Percentiles rank a stretch among this genome's conserved stretches.
Evolutionary conservation across 2,329 filamentous ascomycete genomes (phyloP).

Genomic region (Epicoccum nigrum): DNA sequence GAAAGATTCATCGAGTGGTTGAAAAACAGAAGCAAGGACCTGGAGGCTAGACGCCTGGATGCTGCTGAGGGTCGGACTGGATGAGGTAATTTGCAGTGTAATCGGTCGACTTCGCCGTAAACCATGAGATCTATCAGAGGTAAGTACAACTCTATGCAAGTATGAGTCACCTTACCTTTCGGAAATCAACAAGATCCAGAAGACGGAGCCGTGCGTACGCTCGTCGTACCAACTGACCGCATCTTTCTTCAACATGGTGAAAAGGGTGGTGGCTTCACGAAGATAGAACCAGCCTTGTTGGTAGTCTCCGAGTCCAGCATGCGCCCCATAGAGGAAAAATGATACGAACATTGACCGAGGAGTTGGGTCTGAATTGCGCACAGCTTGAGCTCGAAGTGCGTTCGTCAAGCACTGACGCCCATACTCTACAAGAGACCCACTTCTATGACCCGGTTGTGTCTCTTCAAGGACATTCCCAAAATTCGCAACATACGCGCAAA

Average conservation of each 20-base stretch:
- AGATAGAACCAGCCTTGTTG: slow-evolving; percentile 81
- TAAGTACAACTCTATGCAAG: not conserved
- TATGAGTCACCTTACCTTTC: slow-evolving; percentile 24
- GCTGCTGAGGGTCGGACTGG: slow-evolving; percentile 66
- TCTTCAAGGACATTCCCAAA: slow-evolving; percentile 28
- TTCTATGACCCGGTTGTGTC: not conserved
- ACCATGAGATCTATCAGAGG: slow-evolving; percentile 66
- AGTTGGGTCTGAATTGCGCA: slow-evolving; percentile 27
- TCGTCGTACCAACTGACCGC: slow-evolving; percentile 21
- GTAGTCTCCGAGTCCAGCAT: slow-evolving; percentile 74
- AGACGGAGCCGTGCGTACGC: slow-evolving; percentile 20
- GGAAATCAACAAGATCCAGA: slow-evolving; percentile 36
- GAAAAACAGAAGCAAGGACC: slow-evolving; percentile 67
- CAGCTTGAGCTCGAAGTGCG: slow-evolving; percentile 28
- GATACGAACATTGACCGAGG: slow-evolving; percentile 65
- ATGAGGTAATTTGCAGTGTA: slow-evolving; percentile 72
- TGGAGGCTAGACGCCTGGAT: slow-evolving; percentile 63
- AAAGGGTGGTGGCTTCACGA: slow-evolving; percentile 75
- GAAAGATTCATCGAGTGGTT: slow-evolving; percentile 69
- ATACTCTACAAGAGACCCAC: not conserved
- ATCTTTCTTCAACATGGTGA: slow-evolving; percentile 26
- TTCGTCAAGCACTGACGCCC: slow-evolving; percentile 32
- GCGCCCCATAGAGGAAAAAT: slow-evolving; percentile 77
- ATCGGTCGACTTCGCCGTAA: slow-evolving; percentile 72
- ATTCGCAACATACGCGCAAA: slow-evolving; percentile 47